Evolutionary conservation across 2,329 filamentous ascomycete genomes (phyloP), one percentile per base, ranked within the genome.

Genomic region (Sphaerulina populicola): DNA sequence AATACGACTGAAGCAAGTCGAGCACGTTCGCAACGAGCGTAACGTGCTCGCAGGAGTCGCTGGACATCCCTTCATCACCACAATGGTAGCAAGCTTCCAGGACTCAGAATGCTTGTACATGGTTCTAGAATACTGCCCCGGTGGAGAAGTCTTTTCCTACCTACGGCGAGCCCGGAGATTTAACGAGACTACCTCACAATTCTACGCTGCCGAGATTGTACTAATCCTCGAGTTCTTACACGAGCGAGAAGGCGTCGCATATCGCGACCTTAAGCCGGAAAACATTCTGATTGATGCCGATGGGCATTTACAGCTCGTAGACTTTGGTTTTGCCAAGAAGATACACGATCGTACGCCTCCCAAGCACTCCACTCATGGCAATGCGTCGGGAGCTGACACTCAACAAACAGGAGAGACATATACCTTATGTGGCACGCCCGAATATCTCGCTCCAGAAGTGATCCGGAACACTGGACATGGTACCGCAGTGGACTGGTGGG

Each of bases 311-410:
- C 88, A 88, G 68, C 74, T 91, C 44, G 86, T 91, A 4, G 86
- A 91, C 68, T 91, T 91, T 72, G 86, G 86, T 9, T 91, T 91
- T 64, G 86, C 86, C 40, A 91, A 91, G 74, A 80, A 85, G 56
- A 75, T 91, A 21, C 83, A 85, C 31, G 74, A 76, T 56, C 71
- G 75, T 77, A 64, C 63, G 71, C 61, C 44, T 31, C 43, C 14
- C 36, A 23, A 15, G 47, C 2, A 41, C 39, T 27, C 38, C 15
- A 33, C 18, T 36, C 43, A 52, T 46, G 44, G 45, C 18, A 44
- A 52, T 30, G 33, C 39, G 39, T 49, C 39, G 43, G 43, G 44
- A 43, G 50, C 56, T 58, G 52, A 58, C 52, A 57, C 47, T 27
- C 12, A 11, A 35, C 36, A 47, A 27, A 57, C 58, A 76, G 74